These are phyloP conservation scores for Sporothrix sp. DNA, from an alignment of 2,329 filamentous ascomycete species.

Conservation along the genomic window DNA sequence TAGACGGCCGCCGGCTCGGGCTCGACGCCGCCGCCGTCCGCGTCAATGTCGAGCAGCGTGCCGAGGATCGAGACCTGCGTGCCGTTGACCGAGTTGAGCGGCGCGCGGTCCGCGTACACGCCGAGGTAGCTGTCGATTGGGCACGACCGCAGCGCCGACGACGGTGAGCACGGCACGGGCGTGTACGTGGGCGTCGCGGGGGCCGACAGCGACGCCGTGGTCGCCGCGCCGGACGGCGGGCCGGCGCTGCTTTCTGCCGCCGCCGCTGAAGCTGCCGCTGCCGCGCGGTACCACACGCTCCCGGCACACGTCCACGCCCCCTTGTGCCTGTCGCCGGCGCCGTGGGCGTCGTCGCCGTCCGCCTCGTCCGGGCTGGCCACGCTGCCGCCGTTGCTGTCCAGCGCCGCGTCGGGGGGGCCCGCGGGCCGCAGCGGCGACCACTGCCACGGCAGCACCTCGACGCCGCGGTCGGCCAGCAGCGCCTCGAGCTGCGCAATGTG, in stretches of 20 bases:
- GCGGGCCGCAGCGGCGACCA: conserved; percentile 25
- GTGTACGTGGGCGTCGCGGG: background rate
- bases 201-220: background rate
- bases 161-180: conserved; percentile 23
- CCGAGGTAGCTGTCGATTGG: conserved; percentile 57
- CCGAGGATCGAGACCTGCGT: conserved; percentile 70
- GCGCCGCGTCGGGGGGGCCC: conserved; percentile 21
- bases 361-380: conserved; percentile 10
- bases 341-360: background rate
- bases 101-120: conserved; percentile 51
- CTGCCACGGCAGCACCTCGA: conserved; percentile 48
- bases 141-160: conserved; percentile 29
- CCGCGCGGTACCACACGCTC: conserved; percentile 25
- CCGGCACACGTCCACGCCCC: conserved; percentile 27
- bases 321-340: background rate
- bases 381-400: conserved; percentile 22
- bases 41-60: conserved; percentile 67
- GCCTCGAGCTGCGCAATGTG: conserved; percentile 60
- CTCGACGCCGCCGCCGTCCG: conserved; percentile 33
- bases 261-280: too few species aligned
- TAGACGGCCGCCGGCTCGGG: conserved; percentile 7
- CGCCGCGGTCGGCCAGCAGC: conserved; percentile 48
- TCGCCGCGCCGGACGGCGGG: background rate
- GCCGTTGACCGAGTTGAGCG: conserved; percentile 64
- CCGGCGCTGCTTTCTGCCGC: too few species aligned